Percentiles rank a stretch among this genome's conserved stretches.
These are phyloP conservation scores for Aplosporella prunicola DNA, from an alignment of 2,329 filamentous ascomycete genomes.

Conservation along the genomic window DNA sequence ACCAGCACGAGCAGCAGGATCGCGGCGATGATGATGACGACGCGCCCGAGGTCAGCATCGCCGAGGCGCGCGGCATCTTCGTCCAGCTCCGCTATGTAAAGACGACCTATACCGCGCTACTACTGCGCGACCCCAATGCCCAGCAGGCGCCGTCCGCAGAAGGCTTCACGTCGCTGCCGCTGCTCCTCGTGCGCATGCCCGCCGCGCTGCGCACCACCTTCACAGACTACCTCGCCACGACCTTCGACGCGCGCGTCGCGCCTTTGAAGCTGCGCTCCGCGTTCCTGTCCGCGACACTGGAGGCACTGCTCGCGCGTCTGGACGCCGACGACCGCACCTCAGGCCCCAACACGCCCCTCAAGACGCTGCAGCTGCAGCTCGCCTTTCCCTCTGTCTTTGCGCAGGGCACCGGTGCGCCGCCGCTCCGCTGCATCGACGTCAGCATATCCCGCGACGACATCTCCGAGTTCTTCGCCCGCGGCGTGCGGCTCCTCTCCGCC, in stretches of 20 bases:
- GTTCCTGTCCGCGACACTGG: constrained; percentile 37
- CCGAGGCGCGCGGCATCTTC: constrained; percentile 34
- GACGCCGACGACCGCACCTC: constrained; percentile 19
- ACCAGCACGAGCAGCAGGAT: constrained; percentile 23
- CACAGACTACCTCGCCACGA: constrained; percentile 38
- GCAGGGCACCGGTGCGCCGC: constrained; percentile 16
- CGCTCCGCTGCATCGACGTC: constrained; percentile 35
- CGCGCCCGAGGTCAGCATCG: constrained; percentile 13
- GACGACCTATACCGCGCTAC: constrained; percentile 40
- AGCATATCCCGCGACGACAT: constrained; percentile 34
- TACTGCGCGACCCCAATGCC: constrained; percentile 32
- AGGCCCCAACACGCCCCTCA: constrained; percentile 22
- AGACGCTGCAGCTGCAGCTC: constrained; percentile 27
- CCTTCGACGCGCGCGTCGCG: constrained; percentile 42
- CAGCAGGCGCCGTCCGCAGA: constrained; percentile 18
- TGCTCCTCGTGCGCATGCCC: constrained; percentile 44
- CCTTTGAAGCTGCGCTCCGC: constrained; percentile 34
- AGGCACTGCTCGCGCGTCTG: constrained; percentile 52
- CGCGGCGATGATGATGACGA: constrained; percentile 17
- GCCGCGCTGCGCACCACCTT: constrained; percentile 40
- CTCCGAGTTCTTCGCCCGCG: constrained; percentile 23
- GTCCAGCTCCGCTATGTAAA: constrained; percentile 43
- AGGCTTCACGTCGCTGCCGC: constrained; percentile 39
- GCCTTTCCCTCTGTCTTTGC: constrained; percentile 17
- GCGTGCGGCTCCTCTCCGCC: constrained; percentile 15